phyloP scores from a whole-genome alignment of 169 alveolate species.

The Cryptosporidium parvum region DNA sequence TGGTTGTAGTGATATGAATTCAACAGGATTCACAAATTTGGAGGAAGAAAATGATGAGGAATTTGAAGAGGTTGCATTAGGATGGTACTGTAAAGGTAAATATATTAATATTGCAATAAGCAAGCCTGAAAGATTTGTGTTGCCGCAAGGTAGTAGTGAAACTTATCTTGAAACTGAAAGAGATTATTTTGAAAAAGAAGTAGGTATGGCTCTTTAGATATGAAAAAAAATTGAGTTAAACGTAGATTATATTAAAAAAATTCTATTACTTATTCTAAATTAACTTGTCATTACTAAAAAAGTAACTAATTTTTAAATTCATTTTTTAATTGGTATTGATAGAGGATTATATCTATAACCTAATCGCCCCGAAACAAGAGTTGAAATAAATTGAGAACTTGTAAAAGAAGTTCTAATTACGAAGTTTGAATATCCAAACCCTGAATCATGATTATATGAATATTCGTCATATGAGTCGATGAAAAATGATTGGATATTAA shows the following conservation, averaged over 20 bases:
- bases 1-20: slow-evolving; percentile 55
- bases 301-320: neutral
- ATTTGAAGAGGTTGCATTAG: slow-evolving; percentile 62
- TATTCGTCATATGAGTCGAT: slow-evolving; percentile 14
- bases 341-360: slow-evolving; percentile 55
- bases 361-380: slow-evolving; percentile 50
- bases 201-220: neutral
- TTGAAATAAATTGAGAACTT: slow-evolving; percentile 28
- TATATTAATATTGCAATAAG: slow-evolving; percentile 66
- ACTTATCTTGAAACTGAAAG: slow-evolving; percentile 49
- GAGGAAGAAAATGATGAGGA: slow-evolving; percentile 76
- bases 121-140: slow-evolving; percentile 69
- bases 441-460: slow-evolving; percentile 46
- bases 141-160: slow-evolving; percentile 47
- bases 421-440: slow-evolving; percentile 55
- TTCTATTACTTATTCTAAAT: slow-evolving; percentile 1
- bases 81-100: slow-evolving; percentile 49
- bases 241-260: slow-evolving; percentile 3
- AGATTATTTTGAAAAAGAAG: slow-evolving; percentile 20
- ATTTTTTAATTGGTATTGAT: slow-evolving; percentile 57
- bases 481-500: slow-evolving; percentile 12
- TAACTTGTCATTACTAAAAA: neutral
- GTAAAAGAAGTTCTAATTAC: slow-evolving; percentile 41
- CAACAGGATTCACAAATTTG: slow-evolving; percentile 35
- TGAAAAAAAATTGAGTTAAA: slow-evolving; percentile 2